Evolutionary conservation across 768 basidiomycete genomes (phyloP), one percentile per base, ranked within the genome.

Genomic region (Infundibulicybe gibba): DNA sequence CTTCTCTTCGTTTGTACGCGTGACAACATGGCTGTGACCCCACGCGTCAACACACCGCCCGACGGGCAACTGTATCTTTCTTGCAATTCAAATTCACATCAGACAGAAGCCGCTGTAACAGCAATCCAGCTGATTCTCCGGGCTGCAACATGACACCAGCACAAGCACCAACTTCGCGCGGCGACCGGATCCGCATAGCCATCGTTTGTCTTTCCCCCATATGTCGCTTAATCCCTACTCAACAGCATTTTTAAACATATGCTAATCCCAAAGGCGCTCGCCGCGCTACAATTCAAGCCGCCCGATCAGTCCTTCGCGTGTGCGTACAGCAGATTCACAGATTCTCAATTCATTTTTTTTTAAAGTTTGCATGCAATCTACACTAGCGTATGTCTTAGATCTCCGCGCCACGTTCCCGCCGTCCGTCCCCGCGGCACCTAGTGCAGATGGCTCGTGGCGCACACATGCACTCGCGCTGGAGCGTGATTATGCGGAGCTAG

Each of bases 211-310:
- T 25, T 41, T 30, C 42, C 9, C 35, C 32, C n/a, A n/a, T n/a
- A n/a, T n/a, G n/a, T n/a, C n/a, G n/a, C n/a, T n/a, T n/a, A n/a
- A n/a, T n/a, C n/a, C n/a, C n/a, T 32, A 32, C 32, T 37, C 16
- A 30, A 37, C 25, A 19, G 33, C 37, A 19, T 14, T 30, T 43
- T 45, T 47, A 51, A 25, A 17, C n/a, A n/a, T n/a, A n/a, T n/a
- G n/a, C 40, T 32, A 39, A 35, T 44, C 34, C 32, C 39, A 4
- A 44, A 81, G 78, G 78, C 76, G 9, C 54, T 81, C 19, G 59
- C 66, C 16, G 70, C 71, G 8, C 59, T 80, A 25, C 71, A 66
- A 59, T 66, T 64, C 58, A 78, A 75, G 48, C 76, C 76, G 20
- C 44, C 57, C 14, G 52, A 63, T 17, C 66, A 71, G 51, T 73